Evolutionary conservation across 176 grass and related monocot species (phyloP).

Genomic region (Tillandsia leiboldiana): DNA sequence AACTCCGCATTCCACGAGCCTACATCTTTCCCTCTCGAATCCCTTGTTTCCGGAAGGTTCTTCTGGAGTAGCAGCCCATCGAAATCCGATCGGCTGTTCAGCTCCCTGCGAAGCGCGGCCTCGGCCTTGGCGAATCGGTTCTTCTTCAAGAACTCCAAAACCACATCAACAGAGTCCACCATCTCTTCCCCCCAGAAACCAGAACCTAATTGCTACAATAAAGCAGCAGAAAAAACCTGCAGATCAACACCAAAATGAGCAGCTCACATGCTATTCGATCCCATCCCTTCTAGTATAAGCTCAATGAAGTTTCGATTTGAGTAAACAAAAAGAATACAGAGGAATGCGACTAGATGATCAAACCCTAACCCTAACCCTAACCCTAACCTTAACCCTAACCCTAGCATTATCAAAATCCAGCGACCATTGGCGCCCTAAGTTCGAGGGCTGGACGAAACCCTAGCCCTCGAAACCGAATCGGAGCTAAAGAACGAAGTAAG

Average conservation of each 20-base stretch:
- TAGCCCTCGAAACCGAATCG: background rate
- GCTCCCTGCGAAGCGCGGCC: slow-evolving; percentile 16
- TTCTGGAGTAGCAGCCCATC: slow-evolving; percentile 14
- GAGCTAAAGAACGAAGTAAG: background rate
- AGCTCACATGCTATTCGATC: background rate
- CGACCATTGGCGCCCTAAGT: background rate
- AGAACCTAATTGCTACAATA: background rate
- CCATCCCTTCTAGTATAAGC: background rate
- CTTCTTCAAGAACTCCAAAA: slow-evolving; percentile 24
- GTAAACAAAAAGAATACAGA: background rate
- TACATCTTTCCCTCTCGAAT: background rate
- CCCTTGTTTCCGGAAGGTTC: slow-evolving; percentile 1
- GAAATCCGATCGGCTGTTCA: slow-evolving; percentile 13
- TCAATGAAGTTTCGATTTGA: no score
- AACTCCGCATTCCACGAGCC: slow-evolving; percentile 29
- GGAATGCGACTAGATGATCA: background rate
- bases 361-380: background rate
- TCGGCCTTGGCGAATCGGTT: slow-evolving; percentile 21
- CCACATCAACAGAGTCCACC: slow-evolving; percentile 29
- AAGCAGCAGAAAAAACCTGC: slow-evolving; percentile 1
- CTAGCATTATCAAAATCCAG: background rate
- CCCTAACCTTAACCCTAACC: slow-evolving; percentile 3
- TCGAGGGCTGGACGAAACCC: slow-evolving; percentile 2
- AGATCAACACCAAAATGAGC: slow-evolving; percentile 3
- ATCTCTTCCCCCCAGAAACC: slow-evolving; percentile 1